Conservation (phyloP, 2,329 filamentous ascomycete genomes). For the Chaetomium olivaceum region DNA sequence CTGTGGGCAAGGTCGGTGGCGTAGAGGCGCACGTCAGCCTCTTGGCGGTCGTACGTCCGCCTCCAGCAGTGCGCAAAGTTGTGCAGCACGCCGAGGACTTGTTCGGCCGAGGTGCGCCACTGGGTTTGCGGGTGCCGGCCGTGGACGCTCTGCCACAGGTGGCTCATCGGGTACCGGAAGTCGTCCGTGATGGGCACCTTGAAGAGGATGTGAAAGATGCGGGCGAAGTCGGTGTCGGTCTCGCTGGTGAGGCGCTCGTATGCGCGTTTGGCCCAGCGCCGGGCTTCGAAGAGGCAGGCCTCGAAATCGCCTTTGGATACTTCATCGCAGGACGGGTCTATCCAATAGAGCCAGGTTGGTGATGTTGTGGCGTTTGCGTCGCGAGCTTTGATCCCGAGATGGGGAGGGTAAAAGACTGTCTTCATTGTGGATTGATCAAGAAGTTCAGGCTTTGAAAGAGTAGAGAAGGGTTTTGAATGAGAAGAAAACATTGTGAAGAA, state of each 20-base stretch:
- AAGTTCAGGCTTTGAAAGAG: too few relatives aligned
- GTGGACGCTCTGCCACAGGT: not conserved
- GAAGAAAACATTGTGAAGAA: too few relatives aligned
- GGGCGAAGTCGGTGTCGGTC: conserved; percentile 32
- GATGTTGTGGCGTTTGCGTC: not conserved
- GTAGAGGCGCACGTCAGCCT: conserved; percentile 20
- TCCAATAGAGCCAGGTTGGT: conserved; percentile 9
- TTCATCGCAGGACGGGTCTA: conserved; percentile 19
- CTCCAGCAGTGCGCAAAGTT: conserved; percentile 16
- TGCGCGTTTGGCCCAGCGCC: conserved; percentile 5
- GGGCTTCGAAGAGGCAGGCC: conserved; percentile 10
- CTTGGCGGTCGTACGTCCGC: not conserved
- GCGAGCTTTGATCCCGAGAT: not conserved
- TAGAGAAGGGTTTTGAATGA: too few relatives aligned
- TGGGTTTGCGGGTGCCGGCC: not conserved
- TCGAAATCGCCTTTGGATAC: conserved; percentile 5
- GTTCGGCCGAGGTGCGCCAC: not conserved
- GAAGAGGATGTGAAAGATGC: conserved; percentile 26
- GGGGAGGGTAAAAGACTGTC: not conserved
- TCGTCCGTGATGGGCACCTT: conserved; percentile 14
- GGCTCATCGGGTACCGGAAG: not conserved
- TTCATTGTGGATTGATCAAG: not conserved
- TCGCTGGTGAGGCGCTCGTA: conserved; percentile 3
- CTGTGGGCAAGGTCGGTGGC: not conserved
- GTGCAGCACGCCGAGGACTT: conserved; percentile 3